Conservation (phyloP, 2,329 filamentous ascomycete species). For the Aspergillus pseudonomiae region DNA sequence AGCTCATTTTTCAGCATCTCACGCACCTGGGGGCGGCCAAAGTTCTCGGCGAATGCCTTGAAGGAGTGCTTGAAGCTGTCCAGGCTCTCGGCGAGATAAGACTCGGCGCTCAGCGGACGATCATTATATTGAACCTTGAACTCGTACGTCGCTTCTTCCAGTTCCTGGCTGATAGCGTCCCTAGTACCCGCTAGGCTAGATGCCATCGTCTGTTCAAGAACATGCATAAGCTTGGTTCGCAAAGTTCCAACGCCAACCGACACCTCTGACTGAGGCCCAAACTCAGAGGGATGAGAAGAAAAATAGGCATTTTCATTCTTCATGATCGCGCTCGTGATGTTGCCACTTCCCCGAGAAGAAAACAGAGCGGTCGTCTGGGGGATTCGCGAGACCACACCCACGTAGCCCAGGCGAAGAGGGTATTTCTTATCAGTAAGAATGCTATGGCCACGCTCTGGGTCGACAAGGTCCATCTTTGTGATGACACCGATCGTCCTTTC, state of each 20-base stretch:
- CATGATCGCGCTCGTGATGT: conserved; percentile 77
- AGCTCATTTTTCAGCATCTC: conserved; percentile 88
- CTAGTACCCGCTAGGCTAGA: conserved; percentile 85
- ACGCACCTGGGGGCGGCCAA: conserved; percentile 86
- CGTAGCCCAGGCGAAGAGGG: conserved; percentile 90
- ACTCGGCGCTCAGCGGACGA: conserved; percentile 88
- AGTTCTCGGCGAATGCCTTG: conserved; percentile 86
- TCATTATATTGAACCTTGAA: conserved; percentile 99
- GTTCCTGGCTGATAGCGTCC: conserved; percentile 89
- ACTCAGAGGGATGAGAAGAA: conserved; percentile 77
- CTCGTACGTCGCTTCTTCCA: conserved; percentile 96
- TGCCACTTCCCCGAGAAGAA: conserved; percentile 77
- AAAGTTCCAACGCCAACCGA: conserved; percentile 82
- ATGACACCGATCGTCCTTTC: conserved; percentile 98
- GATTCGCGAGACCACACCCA: conserved; percentile 87
- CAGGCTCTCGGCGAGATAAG: conserved; percentile 91
- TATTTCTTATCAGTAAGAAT: conserved; percentile 91
- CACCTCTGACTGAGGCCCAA: conserved; percentile 72
- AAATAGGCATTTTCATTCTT: conserved; percentile 91
- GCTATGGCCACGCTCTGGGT: conserved; percentile 73
- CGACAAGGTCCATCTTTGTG: conserved; percentile 98
- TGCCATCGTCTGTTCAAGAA: conserved; percentile 96
- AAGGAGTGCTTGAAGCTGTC: conserved; percentile 98
- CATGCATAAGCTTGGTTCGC: conserved; percentile 94
- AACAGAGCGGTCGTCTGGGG: conserved; percentile 73